Evolutionary conservation across 2,329 filamentous ascomycete genomes (phyloP).

Genomic region (Diaporthe ilicicola): DNA sequence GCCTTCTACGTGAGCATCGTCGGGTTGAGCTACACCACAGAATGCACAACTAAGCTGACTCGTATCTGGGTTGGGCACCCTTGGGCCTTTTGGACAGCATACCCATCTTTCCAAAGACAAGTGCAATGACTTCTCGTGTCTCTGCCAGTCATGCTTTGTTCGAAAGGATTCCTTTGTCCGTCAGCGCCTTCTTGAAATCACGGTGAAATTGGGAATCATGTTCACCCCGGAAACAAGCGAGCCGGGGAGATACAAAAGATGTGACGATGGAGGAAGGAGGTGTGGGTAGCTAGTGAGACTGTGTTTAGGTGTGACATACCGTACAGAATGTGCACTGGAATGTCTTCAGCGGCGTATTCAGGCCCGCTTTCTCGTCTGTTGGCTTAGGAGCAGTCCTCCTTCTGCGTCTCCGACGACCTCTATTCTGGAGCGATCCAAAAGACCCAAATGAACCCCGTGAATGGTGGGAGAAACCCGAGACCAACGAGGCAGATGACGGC

Average conservation of each 20-base stretch:
- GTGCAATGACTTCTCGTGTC: slow-evolving; percentile 75
- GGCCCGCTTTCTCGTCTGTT: slow-evolving; percentile 45
- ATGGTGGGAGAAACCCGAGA: slow-evolving; percentile 66
- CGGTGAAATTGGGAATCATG: neutral
- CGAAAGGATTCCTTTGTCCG: slow-evolving; percentile 63
- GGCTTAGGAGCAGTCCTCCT: slow-evolving; percentile 52
- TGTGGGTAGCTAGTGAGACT: neutral
- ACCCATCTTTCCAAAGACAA: slow-evolving; percentile 73
- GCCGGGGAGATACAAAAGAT: neutral
- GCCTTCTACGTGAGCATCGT: slow-evolving; percentile 62
- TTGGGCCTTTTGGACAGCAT: slow-evolving; percentile 66
- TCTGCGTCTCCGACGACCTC: slow-evolving; percentile 60
- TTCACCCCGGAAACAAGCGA: too few relatives aligned
- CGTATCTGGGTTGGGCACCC: slow-evolving; percentile 65
- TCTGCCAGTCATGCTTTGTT: slow-evolving; percentile 75
- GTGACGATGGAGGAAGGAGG: too few relatives aligned
- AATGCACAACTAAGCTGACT: slow-evolving; percentile 66
- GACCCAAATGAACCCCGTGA: slow-evolving; percentile 66
- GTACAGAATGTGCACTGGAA: slow-evolving; percentile 76
- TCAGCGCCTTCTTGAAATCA: neutral
- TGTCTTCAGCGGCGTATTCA: slow-evolving; percentile 59
- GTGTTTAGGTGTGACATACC: slow-evolving; percentile 9
- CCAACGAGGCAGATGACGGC: slow-evolving; percentile 66
- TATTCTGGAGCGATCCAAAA: slow-evolving; percentile 52
- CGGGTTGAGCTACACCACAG: slow-evolving; percentile 64